Conservation (phyloP, 495 filamentous ascomycete genomes). For the Immersiella caudata region DNA sequence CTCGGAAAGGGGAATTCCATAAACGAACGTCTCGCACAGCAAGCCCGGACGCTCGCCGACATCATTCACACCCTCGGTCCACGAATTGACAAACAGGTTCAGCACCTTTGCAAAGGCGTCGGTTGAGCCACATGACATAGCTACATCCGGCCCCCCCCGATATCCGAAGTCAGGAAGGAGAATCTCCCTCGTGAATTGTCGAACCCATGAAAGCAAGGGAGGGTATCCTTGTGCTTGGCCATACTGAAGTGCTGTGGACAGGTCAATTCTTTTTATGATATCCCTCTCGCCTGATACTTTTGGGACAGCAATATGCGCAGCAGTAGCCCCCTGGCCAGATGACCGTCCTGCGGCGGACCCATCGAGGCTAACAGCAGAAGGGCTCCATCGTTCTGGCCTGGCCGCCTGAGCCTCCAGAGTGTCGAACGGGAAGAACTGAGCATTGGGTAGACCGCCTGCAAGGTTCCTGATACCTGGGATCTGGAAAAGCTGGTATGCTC, state of each 20-base stretch:
- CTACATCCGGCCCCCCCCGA: constrained; percentile 69
- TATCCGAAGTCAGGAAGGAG: constrained; percentile 84
- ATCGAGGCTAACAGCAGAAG: constrained; percentile 35
- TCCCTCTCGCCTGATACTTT: constrained; percentile 60
- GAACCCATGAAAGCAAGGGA: constrained; percentile 72
- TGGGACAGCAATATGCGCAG: constrained; percentile 66
- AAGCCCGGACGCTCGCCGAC: constrained; percentile 69
- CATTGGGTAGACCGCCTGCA: constrained; percentile 88
- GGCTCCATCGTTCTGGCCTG: constrained; percentile 70
- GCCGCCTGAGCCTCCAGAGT: constrained; percentile 83
- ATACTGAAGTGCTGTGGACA: constrained; percentile 84
- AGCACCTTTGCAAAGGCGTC: constrained; percentile 82
- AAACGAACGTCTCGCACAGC: constrained; percentile 76
- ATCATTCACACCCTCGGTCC: constrained; percentile 68
- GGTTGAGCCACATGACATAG: constrained; percentile 77
- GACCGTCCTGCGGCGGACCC: neutral
- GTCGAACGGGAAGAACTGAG: constrained; percentile 85
- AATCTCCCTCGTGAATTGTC: constrained; percentile 73
- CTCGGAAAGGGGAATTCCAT: constrained; percentile 71
- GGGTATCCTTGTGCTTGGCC: constrained; percentile 76
- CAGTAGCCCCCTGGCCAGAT: constrained; percentile 19
- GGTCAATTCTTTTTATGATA: constrained; percentile 69
- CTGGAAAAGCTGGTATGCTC: constrained; percentile 80
- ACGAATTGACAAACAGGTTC: constrained; percentile 70
- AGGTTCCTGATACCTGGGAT: constrained; percentile 83